A percentile compares a stretch with the other conserved stretches of the same genome.
Evolutionary conservation across 768 basidiomycete genomes (phyloP).

Genomic region (Flagelloscypha sp.): DNA sequence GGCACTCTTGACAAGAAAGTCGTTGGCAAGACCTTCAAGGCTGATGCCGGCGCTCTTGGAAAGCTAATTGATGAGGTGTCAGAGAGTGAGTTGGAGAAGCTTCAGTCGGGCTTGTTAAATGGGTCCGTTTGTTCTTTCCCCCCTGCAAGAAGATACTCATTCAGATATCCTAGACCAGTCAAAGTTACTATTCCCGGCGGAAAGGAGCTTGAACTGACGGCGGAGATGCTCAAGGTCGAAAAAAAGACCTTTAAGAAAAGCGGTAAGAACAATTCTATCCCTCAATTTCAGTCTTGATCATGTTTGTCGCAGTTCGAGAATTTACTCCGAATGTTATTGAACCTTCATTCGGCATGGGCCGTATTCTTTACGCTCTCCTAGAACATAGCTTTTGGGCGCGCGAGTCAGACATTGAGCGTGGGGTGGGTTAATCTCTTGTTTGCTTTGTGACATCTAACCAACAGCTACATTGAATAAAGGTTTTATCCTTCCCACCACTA

Average conservation of each 20-base stretch:
- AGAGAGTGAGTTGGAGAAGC: constrained; percentile 51
- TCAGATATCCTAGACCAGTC: constrained; percentile 34
- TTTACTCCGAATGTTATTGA: constrained; percentile 98
- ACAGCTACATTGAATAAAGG: constrained; percentile 32
- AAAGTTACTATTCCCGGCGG: constrained; percentile 52
- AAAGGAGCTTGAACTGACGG: constrained; percentile 59
- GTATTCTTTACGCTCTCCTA: constrained; percentile 87
- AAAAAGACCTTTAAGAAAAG: constrained; percentile 83
- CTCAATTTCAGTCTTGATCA: not conserved
- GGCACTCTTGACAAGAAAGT: constrained; percentile 81
- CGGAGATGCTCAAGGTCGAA: constrained; percentile 70
- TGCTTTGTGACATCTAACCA: not conserved
- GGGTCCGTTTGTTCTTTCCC: constrained; percentile 42
- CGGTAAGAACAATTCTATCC: constrained; percentile 36
- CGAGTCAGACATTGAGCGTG: constrained; percentile 85
- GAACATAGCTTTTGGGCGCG: constrained; percentile 96
- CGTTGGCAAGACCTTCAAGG: constrained; percentile 84
- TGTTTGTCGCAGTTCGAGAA: constrained; percentile 63
- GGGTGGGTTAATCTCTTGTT: constrained; percentile 42
- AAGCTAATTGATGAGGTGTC: constrained; percentile 57
- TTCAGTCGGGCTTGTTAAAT: constrained; percentile 65
- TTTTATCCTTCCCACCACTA: constrained; percentile 80
- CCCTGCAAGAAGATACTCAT: not conserved
- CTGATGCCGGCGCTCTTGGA: constrained; percentile 63
- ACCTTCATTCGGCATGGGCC: constrained; percentile 95